Base-by-base conservation (phyloP, 2,329 filamentous ascomycete genomes). In the Aspergillus ustus region DNA sequence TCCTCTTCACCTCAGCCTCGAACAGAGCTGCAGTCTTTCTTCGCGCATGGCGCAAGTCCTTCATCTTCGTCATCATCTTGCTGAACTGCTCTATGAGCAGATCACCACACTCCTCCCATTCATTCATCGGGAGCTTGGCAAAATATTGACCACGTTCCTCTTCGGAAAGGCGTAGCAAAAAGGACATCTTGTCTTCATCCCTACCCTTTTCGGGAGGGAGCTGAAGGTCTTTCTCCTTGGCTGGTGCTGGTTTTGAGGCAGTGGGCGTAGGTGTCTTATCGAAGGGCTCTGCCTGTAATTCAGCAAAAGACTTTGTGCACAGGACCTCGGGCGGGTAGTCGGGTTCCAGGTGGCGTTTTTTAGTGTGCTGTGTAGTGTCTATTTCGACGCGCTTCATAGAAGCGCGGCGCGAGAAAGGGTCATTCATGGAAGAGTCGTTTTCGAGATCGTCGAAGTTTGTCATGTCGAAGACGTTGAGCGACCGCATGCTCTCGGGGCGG, bases 81-180 rank as follows among this genome's bases (percentile, higher is more conserved):
- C 77, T 77, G 67, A 89, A 87, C 53, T 81, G 79, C 1, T 83
- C 81, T 1, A 88, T 77, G 50, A 89, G 82, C 80, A 86, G 85
- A 60, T 87, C 84, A 2, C 87, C 87, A 22, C 85, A 84, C 50
- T 86, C 81, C 73, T 89, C 87, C 84, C 87, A 88, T 63, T 88
- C 81, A 3, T 78, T 72, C 17, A 87, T 79, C 0, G 77, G 74
- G 45, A 89, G 76, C 9, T 78, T 80, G 1, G 77, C 73, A 64
- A 89, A 82, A 71, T 87, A 86, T 0, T 73, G 66, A 3, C 72
- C 71, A 62, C 86, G 83, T 3, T 81, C 75, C 28, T 73, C 54
- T 1, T 73, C 72, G 22, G 74, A 69, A 15, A 78, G 70, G 4
- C 64, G 70, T 29, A 79, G 67, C 22, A 81, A 70, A 25, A 77